Evolutionary conservation across 2,329 filamentous ascomycete species (phyloP), one percentile per base, ranked within the genome.

Genomic region (Fusarium zealandicum): DNA sequence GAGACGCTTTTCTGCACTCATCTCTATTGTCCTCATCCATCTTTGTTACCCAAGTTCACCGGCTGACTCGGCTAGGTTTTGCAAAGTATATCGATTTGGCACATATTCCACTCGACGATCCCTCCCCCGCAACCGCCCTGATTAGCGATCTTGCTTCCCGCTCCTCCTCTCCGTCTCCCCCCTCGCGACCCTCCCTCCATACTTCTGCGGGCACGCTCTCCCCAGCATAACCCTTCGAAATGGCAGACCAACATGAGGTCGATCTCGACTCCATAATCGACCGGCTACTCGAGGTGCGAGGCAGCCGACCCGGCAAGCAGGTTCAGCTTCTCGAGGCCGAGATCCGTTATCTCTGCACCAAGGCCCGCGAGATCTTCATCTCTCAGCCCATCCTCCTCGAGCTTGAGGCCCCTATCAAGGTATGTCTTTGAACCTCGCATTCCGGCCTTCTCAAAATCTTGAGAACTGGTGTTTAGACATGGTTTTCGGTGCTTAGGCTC

Each of bases 241-340:
- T 80, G 87, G 82, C 82, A 73, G 82, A 85, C 75, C 82, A 85
- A 75, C 80, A 92, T 80, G 93, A 98, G 80, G 91, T 98, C 80
- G 93, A 98, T 81, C 85, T 99, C 81, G 95, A 99, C 80, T 97
- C 93, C 72, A 96, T 98, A 87, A 98, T 99, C 83, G 93, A 98
- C 79, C 88, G 95, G 78, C 86, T 99, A 73, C 84, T 98, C 73
- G 95, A 99, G 81, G 95, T 98, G 74, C 90, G 95, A 79, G 95
- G 93, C 75, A 97, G 93, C 84, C 89, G 95, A 73, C 95, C 95
- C 53, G 95, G 95, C 71, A 99, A 99, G 83, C 95, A 98, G 80
- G 95, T 99, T 50, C 93, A 98, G 81, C 86, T 99, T 67, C 83
- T 96, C 65, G 95, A 99, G 78, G 88, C 91, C 58, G 95, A 98